These are phyloP conservation scores for Balamuthia mandrillaris DNA, from an alignment of 208 protist species.

Conservation along the genomic window DNA sequence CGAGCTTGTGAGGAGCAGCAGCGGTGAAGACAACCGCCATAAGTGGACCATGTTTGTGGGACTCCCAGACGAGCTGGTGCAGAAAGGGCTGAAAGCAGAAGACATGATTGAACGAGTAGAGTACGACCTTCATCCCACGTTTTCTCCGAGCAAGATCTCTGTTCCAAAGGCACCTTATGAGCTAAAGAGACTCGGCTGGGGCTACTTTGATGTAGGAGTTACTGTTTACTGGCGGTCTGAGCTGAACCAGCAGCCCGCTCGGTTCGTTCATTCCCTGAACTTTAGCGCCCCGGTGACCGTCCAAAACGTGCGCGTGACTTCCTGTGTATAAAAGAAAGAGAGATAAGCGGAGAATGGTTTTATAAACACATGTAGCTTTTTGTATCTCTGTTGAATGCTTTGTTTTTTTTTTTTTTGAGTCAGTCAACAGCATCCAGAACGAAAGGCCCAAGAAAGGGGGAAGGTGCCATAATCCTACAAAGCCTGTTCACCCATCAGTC, in stretches of 20 bases:
- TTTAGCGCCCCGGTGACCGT: neutral
- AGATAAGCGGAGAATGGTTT: no score
- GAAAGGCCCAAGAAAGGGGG: no score
- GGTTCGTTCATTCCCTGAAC: neutral
- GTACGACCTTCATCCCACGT: neutral
- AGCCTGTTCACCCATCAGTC: no score
- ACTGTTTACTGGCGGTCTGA: neutral
- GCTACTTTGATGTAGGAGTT: neutral
- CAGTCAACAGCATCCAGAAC: no score
- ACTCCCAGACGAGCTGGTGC: neutral
- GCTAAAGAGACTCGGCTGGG: neutral
- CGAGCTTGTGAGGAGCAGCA: no score
- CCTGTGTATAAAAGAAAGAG: no score
- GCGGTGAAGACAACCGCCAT: constrained; percentile 23
- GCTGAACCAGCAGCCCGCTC: neutral
- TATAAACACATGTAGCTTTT: no score
- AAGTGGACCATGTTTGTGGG: constrained; percentile 28
- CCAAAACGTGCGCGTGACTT: no score
- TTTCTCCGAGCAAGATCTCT: neutral
- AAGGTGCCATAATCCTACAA: no score
- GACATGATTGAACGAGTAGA: neutral
- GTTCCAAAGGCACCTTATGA: neutral
- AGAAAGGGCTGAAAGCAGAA: no score
- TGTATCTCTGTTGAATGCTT: no score
- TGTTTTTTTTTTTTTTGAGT: no score